phyloP scores from a whole-genome alignment of 345 rosid genomes.

The Citrus maxima region DNA sequence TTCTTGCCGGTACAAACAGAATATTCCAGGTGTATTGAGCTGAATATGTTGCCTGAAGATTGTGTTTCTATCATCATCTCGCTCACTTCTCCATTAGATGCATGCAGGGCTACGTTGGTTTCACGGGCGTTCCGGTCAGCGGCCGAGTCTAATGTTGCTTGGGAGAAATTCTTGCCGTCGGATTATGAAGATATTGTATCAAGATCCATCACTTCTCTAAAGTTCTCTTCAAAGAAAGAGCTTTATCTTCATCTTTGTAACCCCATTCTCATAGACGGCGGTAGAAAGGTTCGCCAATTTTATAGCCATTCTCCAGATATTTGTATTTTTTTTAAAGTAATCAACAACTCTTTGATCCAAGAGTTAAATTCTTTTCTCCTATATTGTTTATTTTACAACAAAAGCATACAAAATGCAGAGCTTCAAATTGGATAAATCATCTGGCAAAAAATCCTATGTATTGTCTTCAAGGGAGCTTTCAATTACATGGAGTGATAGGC shows the following conservation, averaged over 20 bases:
- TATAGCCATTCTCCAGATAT: too few species aligned
- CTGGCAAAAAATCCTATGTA: conserved; percentile 47
- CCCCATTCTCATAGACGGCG: conserved; percentile 46
- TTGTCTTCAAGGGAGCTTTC: conserved; percentile 70
- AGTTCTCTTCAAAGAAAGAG: conserved; percentile 54
- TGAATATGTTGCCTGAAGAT: conserved; percentile 48
- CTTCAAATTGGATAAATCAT: conserved; percentile 51
- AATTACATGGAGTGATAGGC: conserved; percentile 44
- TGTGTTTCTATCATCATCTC: conserved; percentile 55
- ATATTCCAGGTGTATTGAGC: too few species aligned
- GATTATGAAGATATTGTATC: conserved; percentile 32
- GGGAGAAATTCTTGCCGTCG: conserved; percentile 57
- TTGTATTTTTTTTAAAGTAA: too few species aligned
- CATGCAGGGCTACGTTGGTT: conserved; percentile 37
- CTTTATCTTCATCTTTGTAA: conserved; percentile 45
- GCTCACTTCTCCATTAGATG: conserved; percentile 60
- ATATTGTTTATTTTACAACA: neutral
- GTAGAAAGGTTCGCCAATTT: conserved; percentile 34
- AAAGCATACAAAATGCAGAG: conserved; percentile 28
- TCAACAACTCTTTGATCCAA: too few species aligned
- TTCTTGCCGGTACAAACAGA: too few species aligned
- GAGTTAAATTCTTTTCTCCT: too few species aligned
- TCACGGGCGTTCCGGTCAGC: conserved; percentile 55
- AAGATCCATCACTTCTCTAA: conserved; percentile 8
- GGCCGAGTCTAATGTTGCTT: conserved; percentile 53